Base-by-base conservation (phyloP, 352 stramenopile genomes). In the Blastocystis sp. region DNA sequence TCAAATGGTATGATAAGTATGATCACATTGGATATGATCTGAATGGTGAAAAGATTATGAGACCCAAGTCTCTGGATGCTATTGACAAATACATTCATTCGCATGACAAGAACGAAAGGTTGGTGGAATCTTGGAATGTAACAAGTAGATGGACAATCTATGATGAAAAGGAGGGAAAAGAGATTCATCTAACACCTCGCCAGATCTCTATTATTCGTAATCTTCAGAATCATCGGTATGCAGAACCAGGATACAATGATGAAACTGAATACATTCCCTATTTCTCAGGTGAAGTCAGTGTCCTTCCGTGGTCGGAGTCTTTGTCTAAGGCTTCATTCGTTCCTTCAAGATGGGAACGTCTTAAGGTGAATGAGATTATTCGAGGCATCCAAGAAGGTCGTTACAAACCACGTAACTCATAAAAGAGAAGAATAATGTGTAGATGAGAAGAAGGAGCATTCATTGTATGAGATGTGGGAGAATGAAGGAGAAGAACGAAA, bases 1-100 rank as follows among this genome's bases (percentile, higher is more conserved):
- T 99, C 9, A 96, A 98, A 75, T 99, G 96, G 97, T 99, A 99
- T 88, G 96, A 99, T 81, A 96, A 98, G 75, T 98, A 98, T 89
- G 95, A 98, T 89, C 96, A 99, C 91, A 97, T 99, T 89, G 97
- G 97, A 73, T 99, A 99, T 91, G 94, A 98, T 90, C 90, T 95
- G 19, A 94, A 97, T 57, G 97, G 97, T 46, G 92, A 95, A 87
- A 97, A 97, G 89, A 94, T 99, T 78, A 93, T 96, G 89, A 96
- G 96, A 88, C 93, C 92, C 49, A 95, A 96, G 73, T 87, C 91
- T 0, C 91, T 90, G 32, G 94, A 97, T 80, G 92, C 91, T 19
- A 94, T 97, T 86, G 94, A 97, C 89, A 92, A 88, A 61, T 89
- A 88, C 58, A 78, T 90, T 24, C 57, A 85, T 24, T 81, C 52